phyloP scores from a whole-genome alignment of 352 stramenopile species.

The Phytophthora hibernalis region DNA sequence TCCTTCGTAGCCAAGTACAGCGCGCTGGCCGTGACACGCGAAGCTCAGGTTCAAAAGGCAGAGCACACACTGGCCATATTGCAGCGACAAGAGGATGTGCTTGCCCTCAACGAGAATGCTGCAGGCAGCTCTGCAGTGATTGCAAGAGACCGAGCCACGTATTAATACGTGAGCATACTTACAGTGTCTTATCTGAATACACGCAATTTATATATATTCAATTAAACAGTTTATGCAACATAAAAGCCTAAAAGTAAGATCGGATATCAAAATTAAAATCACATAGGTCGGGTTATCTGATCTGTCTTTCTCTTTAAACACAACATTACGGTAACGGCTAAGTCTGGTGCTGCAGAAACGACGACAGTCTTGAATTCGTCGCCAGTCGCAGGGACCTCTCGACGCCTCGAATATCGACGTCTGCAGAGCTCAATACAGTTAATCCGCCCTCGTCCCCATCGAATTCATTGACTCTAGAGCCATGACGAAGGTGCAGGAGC shows the following conservation, averaged over 20 bases:
- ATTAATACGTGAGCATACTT: not conserved
- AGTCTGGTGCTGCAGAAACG: conserved; percentile 24
- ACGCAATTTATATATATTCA: too few relatives aligned
- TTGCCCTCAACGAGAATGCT: conserved; percentile 4
- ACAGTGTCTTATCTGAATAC: not conserved
- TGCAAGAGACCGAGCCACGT: conserved; percentile 17
- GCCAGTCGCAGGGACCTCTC: conserved; percentile 9
- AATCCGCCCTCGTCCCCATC: not conserved
- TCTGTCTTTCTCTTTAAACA: not conserved
- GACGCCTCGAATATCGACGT: conserved; percentile 14
- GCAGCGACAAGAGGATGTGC: conserved; percentile 41
- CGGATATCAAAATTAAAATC: not conserved
- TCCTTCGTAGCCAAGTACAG: conserved; percentile 44
- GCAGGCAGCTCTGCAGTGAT: not conserved
- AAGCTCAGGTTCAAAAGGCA: conserved; percentile 48
- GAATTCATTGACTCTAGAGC: conserved; percentile 9
- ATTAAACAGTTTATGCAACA: too few relatives aligned
- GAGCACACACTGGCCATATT: conserved; percentile 53
- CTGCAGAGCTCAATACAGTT: conserved; percentile 1
- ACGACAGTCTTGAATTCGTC: conserved; percentile 32
- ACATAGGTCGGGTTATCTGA: not conserved
- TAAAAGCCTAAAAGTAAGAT: too few relatives aligned
- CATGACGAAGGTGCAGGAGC: conserved; percentile 47
- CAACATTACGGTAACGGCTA: conserved; percentile 8
- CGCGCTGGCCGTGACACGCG: conserved; percentile 37